Evolutionary conservation across 164 flowering plant species (phyloP), one percentile per base, ranked within the genome.

Genomic region (Vitis labrusca): DNA sequence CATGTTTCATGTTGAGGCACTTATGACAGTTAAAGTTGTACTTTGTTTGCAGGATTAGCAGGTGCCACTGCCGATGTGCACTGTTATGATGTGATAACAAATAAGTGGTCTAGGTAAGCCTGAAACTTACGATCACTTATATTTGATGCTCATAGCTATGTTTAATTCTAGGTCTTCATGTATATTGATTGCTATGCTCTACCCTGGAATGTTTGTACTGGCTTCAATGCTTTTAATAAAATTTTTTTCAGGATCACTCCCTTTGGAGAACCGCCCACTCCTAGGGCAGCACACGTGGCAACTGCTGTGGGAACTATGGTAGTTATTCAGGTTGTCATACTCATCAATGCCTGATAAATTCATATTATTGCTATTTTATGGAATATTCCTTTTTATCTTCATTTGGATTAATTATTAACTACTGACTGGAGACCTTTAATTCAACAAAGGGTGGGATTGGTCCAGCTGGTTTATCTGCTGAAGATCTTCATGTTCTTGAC

Each of bases 261-360:
- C 37, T 83, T 84, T 70, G 99, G 99, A 68, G 99, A 96, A 62
- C 99, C 93, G 69, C 99, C 99, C 16, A 91, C 99, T 17, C 98
- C 98, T n/a, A 88, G 99, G 80, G 99, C 99, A 16, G 99, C 99
- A 47, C 99, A 96, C 79, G 99, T 92, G 57, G 99, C 98, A 60
- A 93, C 98, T 77, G 98, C 99, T 56, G 99, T 96, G 19, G 99
- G 99, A 61, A 96, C 99, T 49, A 96, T 96, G 99, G 99, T 96
- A 48, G 99, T 96, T 65, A 93, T 96, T 74, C 99, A 96, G 98
- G 99, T 93, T 53, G 74, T 77, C 27, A 27, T 55, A 10, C n/a
- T 32, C 44, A 12, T 12, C 55, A 61, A 19, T 71, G 44, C 68
- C 48, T 6, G 9, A 29, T 52, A 10, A 17, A 9, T 57, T 71